Percentiles rank a stretch among this genome's conserved stretches.
These are phyloP conservation scores for Filosporella fistucella DNA, from an alignment of 495 filamentous ascomycete species.

Conservation along the genomic window DNA sequence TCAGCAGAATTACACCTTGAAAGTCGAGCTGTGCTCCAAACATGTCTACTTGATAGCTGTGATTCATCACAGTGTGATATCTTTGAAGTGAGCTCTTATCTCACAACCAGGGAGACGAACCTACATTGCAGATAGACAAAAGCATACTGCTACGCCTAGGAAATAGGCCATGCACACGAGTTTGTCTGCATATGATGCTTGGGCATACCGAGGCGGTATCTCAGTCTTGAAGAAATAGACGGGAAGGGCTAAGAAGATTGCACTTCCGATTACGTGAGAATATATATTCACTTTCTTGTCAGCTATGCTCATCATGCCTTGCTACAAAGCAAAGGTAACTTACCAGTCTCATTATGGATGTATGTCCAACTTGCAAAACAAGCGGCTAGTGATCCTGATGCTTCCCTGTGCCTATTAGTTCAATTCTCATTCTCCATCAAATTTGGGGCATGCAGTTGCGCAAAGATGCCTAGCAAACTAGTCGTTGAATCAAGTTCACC, in stretches of 20 bases:
- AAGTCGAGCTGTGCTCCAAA: conserved; percentile 45
- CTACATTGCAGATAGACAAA: conserved; percentile 41
- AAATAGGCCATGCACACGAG: conserved; percentile 41
- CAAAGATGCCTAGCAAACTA: too few species aligned
- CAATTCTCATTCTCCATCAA: not conserved
- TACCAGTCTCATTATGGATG: conserved; percentile 39
- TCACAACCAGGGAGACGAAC: not conserved
- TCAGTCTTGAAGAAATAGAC: conserved; percentile 31
- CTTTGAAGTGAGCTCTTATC: conserved; percentile 22
- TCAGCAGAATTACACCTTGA: conserved; percentile 47
- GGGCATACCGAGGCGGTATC: conserved; percentile 19
- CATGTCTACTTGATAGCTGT: conserved; percentile 32
- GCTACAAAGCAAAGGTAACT: not conserved
- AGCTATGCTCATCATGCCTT: not conserved
- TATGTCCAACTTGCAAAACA: conserved; percentile 36
- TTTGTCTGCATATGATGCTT: conserved; percentile 15
- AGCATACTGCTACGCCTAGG: conserved; percentile 45
- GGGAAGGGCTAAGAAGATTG: conserved; percentile 38
- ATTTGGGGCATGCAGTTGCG: too few species aligned
- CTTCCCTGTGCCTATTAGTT: conserved; percentile 3
- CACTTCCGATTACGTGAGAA: conserved; percentile 42
- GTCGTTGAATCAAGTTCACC: too few species aligned
- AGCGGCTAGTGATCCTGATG: conserved; percentile 24
- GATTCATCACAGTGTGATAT: conserved; percentile 44
- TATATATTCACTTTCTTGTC: conserved; percentile 31